Conservation (phyloP, 768 basidiomycete genomes). For the Chiua virens region DNA sequence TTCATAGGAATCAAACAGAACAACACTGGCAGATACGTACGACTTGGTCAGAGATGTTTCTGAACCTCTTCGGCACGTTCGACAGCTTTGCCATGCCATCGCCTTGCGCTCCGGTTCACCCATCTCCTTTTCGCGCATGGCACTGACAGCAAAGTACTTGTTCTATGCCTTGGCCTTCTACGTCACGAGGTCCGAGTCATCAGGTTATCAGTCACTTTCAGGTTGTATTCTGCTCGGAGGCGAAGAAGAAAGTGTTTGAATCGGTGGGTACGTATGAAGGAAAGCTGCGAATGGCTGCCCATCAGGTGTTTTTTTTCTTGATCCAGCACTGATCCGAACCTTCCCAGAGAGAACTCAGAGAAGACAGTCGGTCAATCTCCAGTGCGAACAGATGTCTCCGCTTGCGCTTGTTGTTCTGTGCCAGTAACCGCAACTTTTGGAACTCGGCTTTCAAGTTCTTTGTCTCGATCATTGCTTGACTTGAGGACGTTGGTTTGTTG, state of each 20-base stretch:
- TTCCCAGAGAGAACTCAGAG: constrained; percentile 92
- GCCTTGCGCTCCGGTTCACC: constrained; percentile 74
- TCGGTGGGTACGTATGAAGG: too few species aligned
- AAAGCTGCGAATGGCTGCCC: too few species aligned
- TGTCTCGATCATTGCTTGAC: too few species aligned
- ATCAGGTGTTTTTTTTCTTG: constrained; percentile 79
- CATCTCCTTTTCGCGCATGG: constrained; percentile 87
- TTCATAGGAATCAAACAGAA: not conserved
- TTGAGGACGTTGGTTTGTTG: too few species aligned
- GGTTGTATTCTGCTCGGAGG: constrained; percentile 64
- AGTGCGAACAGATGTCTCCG: constrained; percentile 76
- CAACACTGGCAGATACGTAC: constrained; percentile 45
- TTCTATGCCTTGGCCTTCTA: constrained; percentile 97
- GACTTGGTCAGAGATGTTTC: constrained; percentile 57
- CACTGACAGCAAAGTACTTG: constrained; percentile 88
- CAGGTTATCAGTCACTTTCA: not conserved
- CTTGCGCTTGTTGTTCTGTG: constrained; percentile 61
- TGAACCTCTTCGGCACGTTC: constrained; percentile 68
- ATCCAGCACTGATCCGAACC: constrained; percentile 75
- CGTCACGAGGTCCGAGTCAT: not conserved
- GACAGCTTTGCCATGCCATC: constrained; percentile 55
- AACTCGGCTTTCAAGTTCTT: constrained; percentile 79
- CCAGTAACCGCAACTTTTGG: constrained; percentile 58
- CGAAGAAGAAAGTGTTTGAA: too few species aligned
- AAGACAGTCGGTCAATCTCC: constrained; percentile 86